A percentile compares a stretch with the other conserved stretches of the same genome.
Evolutionary conservation across 257 asterid species (phyloP).

Genomic region (Jacaranda copaia): DNA sequence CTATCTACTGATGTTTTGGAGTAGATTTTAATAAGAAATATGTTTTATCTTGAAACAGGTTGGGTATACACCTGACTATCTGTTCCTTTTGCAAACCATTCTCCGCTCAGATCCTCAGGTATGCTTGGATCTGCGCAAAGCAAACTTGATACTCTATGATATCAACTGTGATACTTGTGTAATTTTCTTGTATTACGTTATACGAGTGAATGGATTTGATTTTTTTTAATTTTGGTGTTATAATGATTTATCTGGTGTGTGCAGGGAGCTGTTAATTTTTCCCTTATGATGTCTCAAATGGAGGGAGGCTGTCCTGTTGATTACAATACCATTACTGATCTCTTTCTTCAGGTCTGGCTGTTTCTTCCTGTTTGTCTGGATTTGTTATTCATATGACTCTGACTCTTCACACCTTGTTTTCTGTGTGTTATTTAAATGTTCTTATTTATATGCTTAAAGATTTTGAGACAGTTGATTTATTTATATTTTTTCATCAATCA

Average conservation of each 20-base stretch:
- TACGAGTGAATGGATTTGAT: constrained; percentile 7
- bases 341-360: constrained; percentile 87
- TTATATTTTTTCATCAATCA: constrained; percentile 31
- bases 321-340: constrained; percentile 97
- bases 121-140: constrained; percentile 35
- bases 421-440: constrained; percentile 8
- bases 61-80: constrained; percentile 96
- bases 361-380: constrained; percentile 16
- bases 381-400: neutral
- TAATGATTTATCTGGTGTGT: constrained; percentile 36
- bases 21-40: constrained; percentile 24
- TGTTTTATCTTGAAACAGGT: constrained; percentile 66
- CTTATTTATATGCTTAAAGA: neutral
- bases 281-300: constrained; percentile 99
- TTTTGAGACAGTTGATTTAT: constrained; percentile 25
- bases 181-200: neutral
- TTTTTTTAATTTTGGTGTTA: constrained; percentile 9
- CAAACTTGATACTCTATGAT: constrained; percentile 6
- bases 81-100: constrained; percentile 97
- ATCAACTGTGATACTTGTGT: neutral
- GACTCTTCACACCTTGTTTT: neutral
- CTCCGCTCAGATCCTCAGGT: constrained; percentile 99
- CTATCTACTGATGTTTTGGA: constrained; percentile 20
- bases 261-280: constrained; percentile 99
- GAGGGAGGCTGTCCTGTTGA: constrained; percentile 99